Evolutionary conservation across 2,329 filamentous ascomycete genomes (phyloP), one percentile per base, ranked within the genome.

Genomic region (Trichoderma simmonsii): DNA sequence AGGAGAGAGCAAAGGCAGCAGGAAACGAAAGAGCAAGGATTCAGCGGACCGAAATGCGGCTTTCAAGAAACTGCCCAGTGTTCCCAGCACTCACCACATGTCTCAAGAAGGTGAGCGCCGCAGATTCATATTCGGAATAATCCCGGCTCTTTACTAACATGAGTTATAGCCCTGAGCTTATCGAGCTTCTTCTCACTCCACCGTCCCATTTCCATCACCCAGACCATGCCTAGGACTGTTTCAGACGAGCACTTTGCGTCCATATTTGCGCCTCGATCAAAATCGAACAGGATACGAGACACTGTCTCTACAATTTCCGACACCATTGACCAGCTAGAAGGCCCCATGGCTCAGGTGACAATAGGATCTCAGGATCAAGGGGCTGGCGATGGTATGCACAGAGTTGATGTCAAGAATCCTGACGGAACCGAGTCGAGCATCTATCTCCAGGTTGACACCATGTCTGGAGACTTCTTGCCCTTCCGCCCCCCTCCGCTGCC

Each of bases 141-240:
- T 48, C 26, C 26, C 34, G 11, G 9, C 39, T 51, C 43, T 8
- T 30, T 36, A 21, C 75, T 76, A 66, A 78, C 72, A 18, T 63
- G 26, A 54, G 15, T 32, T 74, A 6, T 75, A 98, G 96, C 97
- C 79, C 88, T 98, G 73, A 91, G 92, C 74, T 86, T 97, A 60
- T 96, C 95, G 8, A 92, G 92, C 73, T 98, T 99, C 87, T 98
- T 98, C 86, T 97, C 95, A 74, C 92, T 97, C 75, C 94, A 99
- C 83, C 91, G 96, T 73, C 96, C 96, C 60, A 95, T 99, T 78
- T 97, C 94, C 70, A 90, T 98, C 75, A 94, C 91, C 64, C 91
- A 91, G 77, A 91, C 92, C 76, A 91, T 97, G 79, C 96, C 92
- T 71, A 90, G 89, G 77, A 85, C 87, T 24, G 88, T 94, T 60